Percentiles rank a stretch among this genome's conserved stretches.
Evolutionary conservation across 1,139 yeast genomes (phyloP).

Genomic region (Hyphopichia burtonii): DNA sequence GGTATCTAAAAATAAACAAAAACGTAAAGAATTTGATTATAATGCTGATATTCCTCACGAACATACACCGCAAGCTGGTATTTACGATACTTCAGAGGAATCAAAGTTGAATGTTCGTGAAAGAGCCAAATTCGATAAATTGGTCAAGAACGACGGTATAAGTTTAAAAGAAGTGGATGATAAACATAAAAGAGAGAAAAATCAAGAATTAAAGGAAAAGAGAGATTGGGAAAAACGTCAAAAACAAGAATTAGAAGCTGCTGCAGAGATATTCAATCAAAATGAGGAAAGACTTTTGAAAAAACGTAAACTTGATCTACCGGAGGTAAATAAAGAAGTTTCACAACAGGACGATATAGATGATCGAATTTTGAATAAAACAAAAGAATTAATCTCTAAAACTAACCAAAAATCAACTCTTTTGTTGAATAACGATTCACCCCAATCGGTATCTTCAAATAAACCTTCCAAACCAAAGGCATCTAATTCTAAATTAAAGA

Average conservation of each 20-base stretch:
- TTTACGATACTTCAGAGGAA: conserved; percentile 69
- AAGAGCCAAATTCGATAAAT: conserved; percentile 41
- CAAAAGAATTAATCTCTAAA: conserved; percentile 19
- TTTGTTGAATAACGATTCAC: conserved; percentile 8
- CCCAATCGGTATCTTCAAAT: too few relatives aligned
- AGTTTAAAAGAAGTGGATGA: conserved; percentile 37
- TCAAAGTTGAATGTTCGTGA: conserved; percentile 35
- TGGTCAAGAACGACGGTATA: conserved; percentile 51
- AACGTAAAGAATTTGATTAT: conserved; percentile 67
- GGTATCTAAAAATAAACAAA: conserved; percentile 50
- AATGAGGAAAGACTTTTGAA: conserved; percentile 42
- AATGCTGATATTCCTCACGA: conserved; percentile 83
- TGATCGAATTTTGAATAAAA: conserved; percentile 25
- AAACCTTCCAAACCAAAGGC: not conserved
- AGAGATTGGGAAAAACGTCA: conserved; percentile 14
- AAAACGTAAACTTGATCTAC: conserved; percentile 54
- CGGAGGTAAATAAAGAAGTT: conserved; percentile 37
- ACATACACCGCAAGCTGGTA: conserved; percentile 65
- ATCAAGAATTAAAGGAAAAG: conserved; percentile 20
- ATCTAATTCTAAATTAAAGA: not conserved
- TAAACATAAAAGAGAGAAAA: conserved; percentile 30
- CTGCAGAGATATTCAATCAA: conserved; percentile 33
- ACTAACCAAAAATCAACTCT: conserved; percentile 17
- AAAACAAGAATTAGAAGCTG: conserved; percentile 26
- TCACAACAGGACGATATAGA: conserved; percentile 18